phyloP scores from a whole-genome alignment of 1,139 yeast species.

The Hansenula lynferdii region DNA sequence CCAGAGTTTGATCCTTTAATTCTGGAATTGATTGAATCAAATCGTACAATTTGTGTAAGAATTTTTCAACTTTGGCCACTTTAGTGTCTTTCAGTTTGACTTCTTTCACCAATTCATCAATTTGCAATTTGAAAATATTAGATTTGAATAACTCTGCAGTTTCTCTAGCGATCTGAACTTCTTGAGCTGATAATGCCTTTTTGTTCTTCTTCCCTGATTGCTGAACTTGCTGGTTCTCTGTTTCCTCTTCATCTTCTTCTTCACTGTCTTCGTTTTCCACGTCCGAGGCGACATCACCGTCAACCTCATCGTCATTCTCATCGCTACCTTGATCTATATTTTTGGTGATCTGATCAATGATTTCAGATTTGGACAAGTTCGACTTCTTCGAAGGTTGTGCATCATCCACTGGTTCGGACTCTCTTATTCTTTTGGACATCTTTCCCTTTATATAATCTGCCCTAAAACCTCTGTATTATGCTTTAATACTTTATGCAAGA shows the following conservation, averaged over 20 bases:
- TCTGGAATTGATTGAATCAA: slow-evolving; percentile 60
- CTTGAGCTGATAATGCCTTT: slow-evolving; percentile 59
- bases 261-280: slow-evolving; percentile 12
- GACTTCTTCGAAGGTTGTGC: slow-evolving; percentile 15
- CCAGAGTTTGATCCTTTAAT: slow-evolving; percentile 43
- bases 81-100: slow-evolving; percentile 68
- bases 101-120: slow-evolving; percentile 83
- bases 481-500: too few relatives aligned
- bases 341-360: slow-evolving; percentile 14
- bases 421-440: slow-evolving; percentile 17
- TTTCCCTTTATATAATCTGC: too few relatives aligned
- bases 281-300: too few relatives aligned
- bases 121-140: slow-evolving; percentile 89
- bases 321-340: slow-evolving; percentile 3
- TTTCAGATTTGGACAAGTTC: slow-evolving; percentile 13
- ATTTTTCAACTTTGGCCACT: slow-evolving; percentile 65
- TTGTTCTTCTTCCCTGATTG: slow-evolving; percentile 8
- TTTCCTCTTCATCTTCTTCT: slow-evolving; percentile 1
- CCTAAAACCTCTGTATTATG: too few relatives aligned
- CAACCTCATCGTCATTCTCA: too few relatives aligned
- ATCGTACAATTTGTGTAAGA: slow-evolving; percentile 71
- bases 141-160: slow-evolving; percentile 93
- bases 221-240: slow-evolving; percentile 6
- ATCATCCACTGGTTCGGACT: slow-evolving; percentile 11
- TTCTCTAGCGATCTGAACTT: slow-evolving; percentile 86